Evolutionary conservation across 192 early-diverging fungal species (phyloP).

Genomic region (Gamsiella multidivaricata): DNA sequence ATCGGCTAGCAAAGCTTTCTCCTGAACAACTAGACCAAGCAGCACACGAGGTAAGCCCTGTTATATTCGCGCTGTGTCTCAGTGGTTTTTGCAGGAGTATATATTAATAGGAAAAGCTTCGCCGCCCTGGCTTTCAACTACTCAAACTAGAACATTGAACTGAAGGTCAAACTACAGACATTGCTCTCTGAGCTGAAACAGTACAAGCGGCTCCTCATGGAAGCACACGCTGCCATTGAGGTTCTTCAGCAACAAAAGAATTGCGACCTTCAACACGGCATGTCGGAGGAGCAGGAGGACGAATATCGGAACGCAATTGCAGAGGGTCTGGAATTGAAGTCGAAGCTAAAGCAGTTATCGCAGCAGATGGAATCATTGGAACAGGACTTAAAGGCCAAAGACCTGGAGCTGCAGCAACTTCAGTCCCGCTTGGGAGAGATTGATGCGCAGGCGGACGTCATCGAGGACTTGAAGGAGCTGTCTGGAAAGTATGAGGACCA

Average conservation of each 20-base stretch:
- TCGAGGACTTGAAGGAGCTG: conserved; percentile 14
- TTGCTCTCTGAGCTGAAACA: conserved; percentile 58
- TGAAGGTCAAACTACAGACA: conserved; percentile 61
- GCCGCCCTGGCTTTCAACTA: too few species aligned
- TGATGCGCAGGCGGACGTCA: conserved; percentile 13
- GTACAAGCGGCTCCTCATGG: conserved; percentile 58
- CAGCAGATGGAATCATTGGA: conserved; percentile 17
- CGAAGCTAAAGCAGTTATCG: conserved; percentile 7
- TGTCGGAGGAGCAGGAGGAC: conserved; percentile 52
- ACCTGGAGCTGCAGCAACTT: conserved; percentile 14
- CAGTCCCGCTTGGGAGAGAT: conserved; percentile 7
- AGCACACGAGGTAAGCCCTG: conserved; percentile 59
- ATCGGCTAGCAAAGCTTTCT: conserved; percentile 58
- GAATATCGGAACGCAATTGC: conserved; percentile 47
- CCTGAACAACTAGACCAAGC: conserved; percentile 66
- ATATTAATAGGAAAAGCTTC: neutral
- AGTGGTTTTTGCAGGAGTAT: too few species aligned
- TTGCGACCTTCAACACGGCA: conserved; percentile 54
- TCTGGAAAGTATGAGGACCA: conserved; percentile 24
- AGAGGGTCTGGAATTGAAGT: conserved; percentile 16
- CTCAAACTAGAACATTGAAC: conserved; percentile 66
- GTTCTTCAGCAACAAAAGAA: conserved; percentile 55
- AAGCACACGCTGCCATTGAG: conserved; percentile 59
- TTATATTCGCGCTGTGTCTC: neutral
- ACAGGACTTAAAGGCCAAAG: conserved; percentile 5